These are phyloP conservation scores for Aechmea fasciata DNA, from an alignment of 176 grass and related monocot species.

Conservation along the genomic window DNA sequence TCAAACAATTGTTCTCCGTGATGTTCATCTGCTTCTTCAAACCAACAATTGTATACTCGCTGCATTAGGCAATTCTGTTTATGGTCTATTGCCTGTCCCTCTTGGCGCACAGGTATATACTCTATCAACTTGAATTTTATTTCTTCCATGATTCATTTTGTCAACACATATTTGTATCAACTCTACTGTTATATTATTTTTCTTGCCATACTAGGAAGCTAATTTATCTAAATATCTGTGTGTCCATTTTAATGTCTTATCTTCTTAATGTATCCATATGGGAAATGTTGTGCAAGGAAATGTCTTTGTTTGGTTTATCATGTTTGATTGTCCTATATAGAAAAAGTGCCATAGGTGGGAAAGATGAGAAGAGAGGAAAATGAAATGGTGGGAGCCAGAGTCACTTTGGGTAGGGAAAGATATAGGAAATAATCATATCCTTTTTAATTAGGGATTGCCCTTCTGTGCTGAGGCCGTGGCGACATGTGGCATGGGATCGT, in stretches of 20 bases:
- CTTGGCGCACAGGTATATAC: conserved; percentile 82
- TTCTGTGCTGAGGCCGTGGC: no score
- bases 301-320: no score
- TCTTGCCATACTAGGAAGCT: neutral
- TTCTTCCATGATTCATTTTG: neutral
- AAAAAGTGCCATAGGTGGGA: no score
- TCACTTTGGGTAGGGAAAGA: no score
- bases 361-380: no score
- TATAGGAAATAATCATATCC: no score
- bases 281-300: no score
- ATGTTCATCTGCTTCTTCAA: conserved; percentile 84
- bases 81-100: conserved; percentile 83
- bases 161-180: neutral
- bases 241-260: neutral
- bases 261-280: no score
- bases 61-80: conserved; percentile 53
- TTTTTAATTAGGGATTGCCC: no score
- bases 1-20: conserved; percentile 77
- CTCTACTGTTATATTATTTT: neutral
- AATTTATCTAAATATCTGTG: neutral
- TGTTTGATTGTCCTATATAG: no score
- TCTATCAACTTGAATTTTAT: neutral
- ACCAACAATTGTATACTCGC: conserved; percentile 81
- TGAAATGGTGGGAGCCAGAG: no score
- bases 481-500: no score